Base-by-base conservation (phyloP, 1,139 yeast species). In the Blastobotrys illinoisensis region DNA sequence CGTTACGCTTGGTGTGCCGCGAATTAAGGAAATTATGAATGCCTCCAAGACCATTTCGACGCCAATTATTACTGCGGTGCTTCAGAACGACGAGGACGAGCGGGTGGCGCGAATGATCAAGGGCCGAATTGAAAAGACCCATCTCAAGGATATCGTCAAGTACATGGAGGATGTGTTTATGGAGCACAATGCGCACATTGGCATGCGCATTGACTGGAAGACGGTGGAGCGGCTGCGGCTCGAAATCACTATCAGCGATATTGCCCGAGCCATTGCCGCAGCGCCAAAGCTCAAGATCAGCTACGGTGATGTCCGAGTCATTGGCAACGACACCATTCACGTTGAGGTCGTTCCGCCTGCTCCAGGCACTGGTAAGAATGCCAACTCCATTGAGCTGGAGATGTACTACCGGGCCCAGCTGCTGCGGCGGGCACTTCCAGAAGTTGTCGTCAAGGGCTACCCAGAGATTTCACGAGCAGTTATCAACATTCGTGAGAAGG, bases 41-140 rank as follows among this genome's bases (percentile, higher is more conserved):
- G 99, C 99, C 0, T 88, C 97, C 18, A 95, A 95, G 71, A 82
- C 83, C 14, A 95, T 95, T 64, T 88, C 97, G 4, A 95, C 99
- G 1, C 99, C 99, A 0, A 95, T 95, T 68, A 93, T 95, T 68
- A 91, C 93, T 62, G 95, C 98, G 6, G 91, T 87, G 9, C 77
- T 95, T 63, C 98, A 93, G 13, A 93, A 95, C 66, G 95, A 88
- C 63, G 84, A 85, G 16, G 99, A 95, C 70, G 98, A 91, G 73
- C 86, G 96, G 67, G 97, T 98, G 26, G 99, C 99, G 0, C 83
- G 99, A 71, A 97, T 95, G 62, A 99, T 95, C 46, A 95, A 95
- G 73, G 99, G 99, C 52, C 82, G 99, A 69, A 82, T 95, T 55
- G 99, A 95, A 70, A 95, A 93, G 75, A 95, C 99, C 0, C 74